Evolutionary conservation across 768 basidiomycete species (phyloP).

Genomic region (Dentipellis fragilis): DNA sequence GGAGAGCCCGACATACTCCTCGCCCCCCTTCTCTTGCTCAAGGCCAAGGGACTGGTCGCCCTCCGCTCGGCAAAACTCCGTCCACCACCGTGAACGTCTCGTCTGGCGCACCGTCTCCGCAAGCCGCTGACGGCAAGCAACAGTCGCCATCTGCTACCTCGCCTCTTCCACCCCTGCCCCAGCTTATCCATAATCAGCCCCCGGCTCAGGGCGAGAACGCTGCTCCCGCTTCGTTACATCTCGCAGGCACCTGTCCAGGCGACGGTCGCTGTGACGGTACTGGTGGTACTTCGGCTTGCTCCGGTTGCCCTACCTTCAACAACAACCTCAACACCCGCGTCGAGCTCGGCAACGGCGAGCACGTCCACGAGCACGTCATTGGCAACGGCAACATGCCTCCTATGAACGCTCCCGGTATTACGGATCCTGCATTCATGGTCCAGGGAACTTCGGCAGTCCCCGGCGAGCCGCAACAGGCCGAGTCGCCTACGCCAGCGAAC

Average conservation of each 20-base stretch:
- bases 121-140: neutral
- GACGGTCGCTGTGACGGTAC: constrained; percentile 98
- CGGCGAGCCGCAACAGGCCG: neutral
- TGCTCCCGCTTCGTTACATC: neutral
- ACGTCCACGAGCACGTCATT: constrained; percentile 15
- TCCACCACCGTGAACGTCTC: constrained; percentile 19
- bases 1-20: constrained; percentile 71
- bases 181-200: constrained; percentile 13
- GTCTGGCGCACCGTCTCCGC: neutral
- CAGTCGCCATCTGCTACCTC: constrained; percentile 19
- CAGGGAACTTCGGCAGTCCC: neutral
- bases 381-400: constrained; percentile 14
- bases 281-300: constrained; percentile 86
- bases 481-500: constrained; percentile 6
- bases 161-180: constrained; percentile 23
- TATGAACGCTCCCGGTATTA: neutral
- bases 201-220: constrained; percentile 7
- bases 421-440: neutral
- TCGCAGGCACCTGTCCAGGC: constrained; percentile 84
- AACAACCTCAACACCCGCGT: constrained; percentile 49
- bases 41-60: constrained; percentile 8
- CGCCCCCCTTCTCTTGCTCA: constrained; percentile 52
- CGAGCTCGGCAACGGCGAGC: constrained; percentile 22
- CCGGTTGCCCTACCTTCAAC: constrained; percentile 95
- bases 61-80: constrained; percentile 15